phyloP scores from a whole-genome alignment of 352 stramenopile species.

The Blastocystis sp. region DNA sequence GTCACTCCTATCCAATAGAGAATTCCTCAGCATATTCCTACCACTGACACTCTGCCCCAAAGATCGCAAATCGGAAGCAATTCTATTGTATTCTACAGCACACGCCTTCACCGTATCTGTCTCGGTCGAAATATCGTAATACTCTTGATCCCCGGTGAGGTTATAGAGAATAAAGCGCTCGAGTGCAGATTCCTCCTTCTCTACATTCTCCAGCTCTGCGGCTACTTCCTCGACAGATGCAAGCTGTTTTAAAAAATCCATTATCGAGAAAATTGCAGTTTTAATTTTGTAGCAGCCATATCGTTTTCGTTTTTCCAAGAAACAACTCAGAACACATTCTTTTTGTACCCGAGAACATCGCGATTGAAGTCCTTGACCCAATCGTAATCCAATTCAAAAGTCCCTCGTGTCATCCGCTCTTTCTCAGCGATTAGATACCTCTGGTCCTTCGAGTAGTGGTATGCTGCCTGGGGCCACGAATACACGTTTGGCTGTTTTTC shows the following conservation, averaged over 20 bases:
- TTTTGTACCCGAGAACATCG: background rate
- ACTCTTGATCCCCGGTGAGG: constrained; percentile 20
- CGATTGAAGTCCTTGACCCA: constrained; percentile 18
- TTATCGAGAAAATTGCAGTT: background rate
- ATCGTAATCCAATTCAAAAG: background rate
- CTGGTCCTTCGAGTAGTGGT: constrained; percentile 47
- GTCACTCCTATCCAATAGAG: background rate
- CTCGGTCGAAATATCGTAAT: background rate
- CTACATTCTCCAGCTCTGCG: background rate
- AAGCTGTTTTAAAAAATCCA: constrained; percentile 21
- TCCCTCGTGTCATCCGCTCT: background rate
- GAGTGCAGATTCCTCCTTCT: background rate
- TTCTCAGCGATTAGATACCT: background rate
- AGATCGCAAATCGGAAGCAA: background rate
- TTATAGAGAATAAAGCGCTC: constrained; percentile 23
- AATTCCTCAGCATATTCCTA: background rate
- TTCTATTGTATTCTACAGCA: constrained; percentile 26
- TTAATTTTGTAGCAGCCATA: background rate
- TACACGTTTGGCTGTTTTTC: background rate
- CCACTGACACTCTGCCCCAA: background rate
- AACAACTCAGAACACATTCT: background rate
- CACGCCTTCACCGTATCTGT: background rate
- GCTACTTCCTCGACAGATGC: background rate
- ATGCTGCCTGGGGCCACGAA: constrained; percentile 18
- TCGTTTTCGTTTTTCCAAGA: background rate